Conservation (phyloP, 2,329 filamentous ascomycete genomes). For the Clarireedia hainanense region DNA sequence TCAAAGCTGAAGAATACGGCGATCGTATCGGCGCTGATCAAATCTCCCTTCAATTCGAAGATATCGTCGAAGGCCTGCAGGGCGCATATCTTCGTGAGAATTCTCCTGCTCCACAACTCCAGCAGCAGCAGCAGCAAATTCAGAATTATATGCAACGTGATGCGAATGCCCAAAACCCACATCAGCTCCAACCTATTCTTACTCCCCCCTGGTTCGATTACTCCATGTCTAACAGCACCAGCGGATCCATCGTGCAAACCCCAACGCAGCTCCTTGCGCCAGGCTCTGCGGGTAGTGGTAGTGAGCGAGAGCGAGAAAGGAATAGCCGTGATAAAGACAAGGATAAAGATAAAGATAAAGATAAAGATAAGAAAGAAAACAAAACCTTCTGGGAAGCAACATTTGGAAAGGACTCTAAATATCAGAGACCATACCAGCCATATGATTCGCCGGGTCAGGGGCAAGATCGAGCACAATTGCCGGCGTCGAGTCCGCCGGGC, state of each 20-base stretch:
- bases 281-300: constrained; percentile 20
- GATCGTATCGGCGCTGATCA: constrained; percentile 18
- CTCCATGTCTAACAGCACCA: constrained; percentile 2
- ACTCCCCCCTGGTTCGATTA: constrained; percentile 15
- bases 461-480: constrained; percentile 1
- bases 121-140: background rate
- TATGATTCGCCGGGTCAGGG: background rate
- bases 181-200: constrained; percentile 6
- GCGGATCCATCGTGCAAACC: background rate
- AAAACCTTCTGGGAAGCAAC: constrained; percentile 29
- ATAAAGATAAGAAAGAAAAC: constrained; percentile 20
- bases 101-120: background rate
- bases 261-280: constrained; percentile 8
- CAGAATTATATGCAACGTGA: no score
- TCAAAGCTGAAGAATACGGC: constrained; percentile 22
- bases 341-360: constrained; percentile 3
- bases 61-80: constrained; percentile 23
- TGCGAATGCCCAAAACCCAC: background rate
- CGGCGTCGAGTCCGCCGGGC: constrained; percentile 17
- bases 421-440: constrained; percentile 14
- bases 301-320: constrained; percentile 9
- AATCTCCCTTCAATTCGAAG: constrained; percentile 22
- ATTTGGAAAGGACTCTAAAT: constrained; percentile 26
- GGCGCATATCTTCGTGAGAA: constrained; percentile 4
- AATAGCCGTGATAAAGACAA: background rate